Percentiles rank a stretch among this genome's conserved stretches.
Conservation (phyloP, 768 basidiomycete genomes). For the Dictyophora rubrovolvata region DNA sequence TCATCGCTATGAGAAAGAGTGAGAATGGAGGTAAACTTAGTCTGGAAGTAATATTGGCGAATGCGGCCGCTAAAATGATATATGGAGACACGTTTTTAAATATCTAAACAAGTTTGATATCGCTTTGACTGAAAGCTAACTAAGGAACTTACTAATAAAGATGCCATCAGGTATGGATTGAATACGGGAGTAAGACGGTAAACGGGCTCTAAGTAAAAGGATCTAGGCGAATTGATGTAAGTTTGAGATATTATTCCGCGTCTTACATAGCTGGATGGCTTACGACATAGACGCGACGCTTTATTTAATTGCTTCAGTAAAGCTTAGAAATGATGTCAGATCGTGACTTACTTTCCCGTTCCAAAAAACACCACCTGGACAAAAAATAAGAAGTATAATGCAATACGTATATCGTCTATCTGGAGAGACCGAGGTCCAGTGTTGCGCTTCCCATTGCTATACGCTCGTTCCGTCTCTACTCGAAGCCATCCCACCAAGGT, state of each 20-base stretch:
- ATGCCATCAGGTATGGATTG: constrained; percentile 74
- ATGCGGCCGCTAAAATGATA: constrained; percentile 58
- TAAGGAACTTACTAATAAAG: constrained; percentile 43
- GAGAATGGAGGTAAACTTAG: constrained; percentile 70
- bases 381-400: constrained; percentile 76
- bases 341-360: constrained; percentile 58
- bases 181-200: constrained; percentile 82
- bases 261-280: constrained; percentile 19
- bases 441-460: background rate
- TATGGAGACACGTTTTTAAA: constrained; percentile 82
- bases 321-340: background rate
- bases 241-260: background rate
- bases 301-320: constrained; percentile 1
- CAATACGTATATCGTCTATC: constrained; percentile 59
- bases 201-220: constrained; percentile 82
- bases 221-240: constrained; percentile 26
- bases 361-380: constrained; percentile 84
- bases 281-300: constrained; percentile 81
- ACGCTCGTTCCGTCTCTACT: constrained; percentile 20
- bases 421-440: constrained; percentile 21
- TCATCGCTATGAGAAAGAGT: constrained; percentile 65
- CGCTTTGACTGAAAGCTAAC: too few species aligned
- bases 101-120: constrained; percentile 30
- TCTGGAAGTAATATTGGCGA: constrained; percentile 57
- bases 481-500: constrained; percentile 66